Conservation (phyloP, 495 filamentous ascomycete species). For the Aspergillus baeticus region DNA sequence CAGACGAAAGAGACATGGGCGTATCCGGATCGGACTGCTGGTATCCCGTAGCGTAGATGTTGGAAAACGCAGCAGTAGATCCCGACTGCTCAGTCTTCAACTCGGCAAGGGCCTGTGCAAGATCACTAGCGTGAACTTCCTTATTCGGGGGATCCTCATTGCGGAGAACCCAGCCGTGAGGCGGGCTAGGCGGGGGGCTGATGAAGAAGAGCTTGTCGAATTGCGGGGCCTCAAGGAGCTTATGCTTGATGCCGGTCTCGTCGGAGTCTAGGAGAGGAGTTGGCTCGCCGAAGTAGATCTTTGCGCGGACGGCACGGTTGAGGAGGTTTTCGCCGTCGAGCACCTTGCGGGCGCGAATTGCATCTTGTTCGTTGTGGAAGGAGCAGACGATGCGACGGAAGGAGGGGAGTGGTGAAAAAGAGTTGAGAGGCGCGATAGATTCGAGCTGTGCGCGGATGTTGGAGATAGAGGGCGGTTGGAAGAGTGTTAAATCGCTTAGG, state of each 20-base stretch:
- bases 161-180: constrained; percentile 88
- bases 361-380: constrained; percentile 71
- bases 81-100: constrained; percentile 48
- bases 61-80: constrained; percentile 8
- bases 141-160: constrained; percentile 92
- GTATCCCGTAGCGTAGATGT: not conserved
- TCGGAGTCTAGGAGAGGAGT: constrained; percentile 64
- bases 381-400: constrained; percentile 90
- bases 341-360: constrained; percentile 66
- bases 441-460: constrained; percentile 71
- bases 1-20: constrained; percentile 36
- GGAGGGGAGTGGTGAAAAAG: constrained; percentile 89
- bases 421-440: constrained; percentile 67
- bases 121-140: constrained; percentile 85
- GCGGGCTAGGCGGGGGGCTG: constrained; percentile 85
- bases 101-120: constrained; percentile 74
- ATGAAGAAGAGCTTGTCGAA: constrained; percentile 95
- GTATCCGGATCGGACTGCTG: constrained; percentile 31
- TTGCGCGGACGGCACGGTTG: constrained; percentile 56
- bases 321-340: constrained; percentile 72
- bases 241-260: constrained; percentile 40
- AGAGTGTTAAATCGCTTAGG: constrained; percentile 73
- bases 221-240: constrained; percentile 78
- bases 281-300: constrained; percentile 85
- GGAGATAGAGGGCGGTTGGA: constrained; percentile 72